A percentile compares a stretch with the other conserved stretches of the same genome.
phyloP scores from a whole-genome alignment of 495 filamentous ascomycete species.

The Aspergillus cavernicola region DNA sequence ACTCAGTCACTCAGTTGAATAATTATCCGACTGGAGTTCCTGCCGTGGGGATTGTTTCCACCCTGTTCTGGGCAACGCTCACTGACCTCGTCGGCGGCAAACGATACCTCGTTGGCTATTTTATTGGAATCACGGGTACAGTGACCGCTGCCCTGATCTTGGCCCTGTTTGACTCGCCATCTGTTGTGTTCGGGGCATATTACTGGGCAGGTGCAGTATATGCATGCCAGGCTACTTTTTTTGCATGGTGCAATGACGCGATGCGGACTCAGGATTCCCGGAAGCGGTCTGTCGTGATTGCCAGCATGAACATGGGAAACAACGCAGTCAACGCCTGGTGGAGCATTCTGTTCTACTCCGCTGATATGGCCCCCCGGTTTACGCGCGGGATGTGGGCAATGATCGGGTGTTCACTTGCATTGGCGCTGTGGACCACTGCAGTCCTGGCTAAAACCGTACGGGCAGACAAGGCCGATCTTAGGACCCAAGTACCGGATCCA shows the following conservation, averaged over 20 bases:
- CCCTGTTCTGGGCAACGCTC: conserved; percentile 50
- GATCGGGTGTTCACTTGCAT: conserved; percentile 48
- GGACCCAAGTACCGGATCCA: not conserved
- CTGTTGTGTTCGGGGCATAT: conserved; percentile 47
- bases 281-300: conserved; percentile 46
- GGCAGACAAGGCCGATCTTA: conserved; percentile 7
- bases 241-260: conserved; percentile 59
- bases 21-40: conserved; percentile 46
- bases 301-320: conserved; percentile 53
- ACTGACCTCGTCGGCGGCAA: conserved; percentile 48
- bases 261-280: conserved; percentile 43
- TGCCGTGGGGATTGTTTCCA: conserved; percentile 47
- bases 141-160: conserved; percentile 47
- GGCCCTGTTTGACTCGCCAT: conserved; percentile 34
- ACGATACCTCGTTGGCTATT: conserved; percentile 52
- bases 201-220: conserved; percentile 54
- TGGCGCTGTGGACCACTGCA: conserved; percentile 48
- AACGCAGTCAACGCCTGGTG: conserved; percentile 58
- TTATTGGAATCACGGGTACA: conserved; percentile 47
- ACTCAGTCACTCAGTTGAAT: conserved; percentile 44
- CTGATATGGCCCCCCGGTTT: conserved; percentile 55
- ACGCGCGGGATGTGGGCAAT: conserved; percentile 57
- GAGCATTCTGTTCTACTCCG: conserved; percentile 61
- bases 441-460: conserved; percentile 32
- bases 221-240: conserved; percentile 55